phyloP scores from a whole-genome alignment of 139 green algal genomes.

The Mesotaenium endlicherianum region DNA sequence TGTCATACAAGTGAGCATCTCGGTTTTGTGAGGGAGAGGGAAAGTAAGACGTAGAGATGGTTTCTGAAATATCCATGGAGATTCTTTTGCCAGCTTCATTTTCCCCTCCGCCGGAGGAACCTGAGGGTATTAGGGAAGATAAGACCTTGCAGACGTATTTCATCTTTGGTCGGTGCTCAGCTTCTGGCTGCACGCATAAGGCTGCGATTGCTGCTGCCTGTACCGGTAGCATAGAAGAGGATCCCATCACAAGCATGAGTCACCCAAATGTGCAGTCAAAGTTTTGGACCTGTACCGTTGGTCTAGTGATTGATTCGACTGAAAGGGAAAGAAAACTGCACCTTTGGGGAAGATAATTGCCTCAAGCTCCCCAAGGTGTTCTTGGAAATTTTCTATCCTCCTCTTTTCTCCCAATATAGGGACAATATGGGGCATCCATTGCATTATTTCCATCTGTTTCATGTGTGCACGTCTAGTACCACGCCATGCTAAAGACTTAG shows the following conservation, averaged over 20 bases:
- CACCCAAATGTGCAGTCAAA: not conserved
- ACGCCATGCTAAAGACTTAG: not conserved
- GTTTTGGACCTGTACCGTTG: not conserved
- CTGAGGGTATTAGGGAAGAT: no score
- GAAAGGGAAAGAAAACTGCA: not conserved
- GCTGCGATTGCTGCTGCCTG: slow-evolving; percentile 10
- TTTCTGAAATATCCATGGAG: no score
- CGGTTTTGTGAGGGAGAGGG: no score
- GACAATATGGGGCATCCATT: not conserved
- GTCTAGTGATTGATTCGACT: not conserved
- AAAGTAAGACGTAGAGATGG: no score
- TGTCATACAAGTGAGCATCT: no score
- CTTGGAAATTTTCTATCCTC: no score
- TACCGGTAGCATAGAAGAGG: not conserved
- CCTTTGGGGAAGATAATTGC: no score
- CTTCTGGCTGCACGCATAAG: slow-evolving; percentile 4
- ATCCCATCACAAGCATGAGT: not conserved
- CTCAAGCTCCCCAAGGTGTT: no score
- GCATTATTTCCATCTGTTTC: not conserved
- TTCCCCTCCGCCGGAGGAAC: no score
- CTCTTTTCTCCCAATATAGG: not conserved
- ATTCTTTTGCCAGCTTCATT: no score
- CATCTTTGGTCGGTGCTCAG: slow-evolving; percentile 7
- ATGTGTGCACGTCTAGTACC: not conserved
- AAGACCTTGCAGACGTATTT: no score